phyloP scores from a whole-genome alignment of 2,329 filamentous ascomycete species.

The Fusarium robinianum region DNA sequence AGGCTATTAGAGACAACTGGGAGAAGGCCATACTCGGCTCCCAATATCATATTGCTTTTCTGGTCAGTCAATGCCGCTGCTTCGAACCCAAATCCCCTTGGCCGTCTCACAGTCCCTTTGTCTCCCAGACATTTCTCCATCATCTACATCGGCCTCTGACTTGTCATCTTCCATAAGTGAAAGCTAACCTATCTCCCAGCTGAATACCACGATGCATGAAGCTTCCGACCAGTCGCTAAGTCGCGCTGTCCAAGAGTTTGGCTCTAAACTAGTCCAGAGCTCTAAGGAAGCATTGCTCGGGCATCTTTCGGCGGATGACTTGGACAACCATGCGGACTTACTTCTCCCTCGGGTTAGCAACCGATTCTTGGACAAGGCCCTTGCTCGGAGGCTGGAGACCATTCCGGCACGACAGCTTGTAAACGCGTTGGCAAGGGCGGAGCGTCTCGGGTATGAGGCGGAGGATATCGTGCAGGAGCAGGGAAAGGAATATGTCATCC shows the following conservation, averaged over 20 bases:
- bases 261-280: conserved; percentile 47
- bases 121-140: background rate
- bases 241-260: conserved; percentile 51
- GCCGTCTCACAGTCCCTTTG: background rate
- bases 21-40: conserved; percentile 55
- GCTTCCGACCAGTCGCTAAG: conserved; percentile 45
- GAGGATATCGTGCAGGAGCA: conserved; percentile 52
- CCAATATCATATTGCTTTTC: conserved; percentile 57
- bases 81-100: background rate
- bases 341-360: conserved; percentile 54
- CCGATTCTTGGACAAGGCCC: conserved; percentile 55
- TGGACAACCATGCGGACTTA: conserved; percentile 51
- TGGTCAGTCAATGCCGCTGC: conserved; percentile 56
- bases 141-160: no score
- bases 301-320: conserved; percentile 46
- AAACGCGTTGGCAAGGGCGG: conserved; percentile 60
- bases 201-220: conserved; percentile 55
- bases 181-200: conserved; percentile 43
- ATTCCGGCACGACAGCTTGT: conserved; percentile 60
- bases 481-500: conserved; percentile 45
- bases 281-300: conserved; percentile 49
- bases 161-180: no score
- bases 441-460: conserved; percentile 60
- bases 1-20: conserved; percentile 56
- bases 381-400: conserved; percentile 56